Evolutionary conservation across 208 protist genomes (phyloP), one percentile per base, ranked within the genome.

Genomic region (Trypanosoma caninum): DNA sequence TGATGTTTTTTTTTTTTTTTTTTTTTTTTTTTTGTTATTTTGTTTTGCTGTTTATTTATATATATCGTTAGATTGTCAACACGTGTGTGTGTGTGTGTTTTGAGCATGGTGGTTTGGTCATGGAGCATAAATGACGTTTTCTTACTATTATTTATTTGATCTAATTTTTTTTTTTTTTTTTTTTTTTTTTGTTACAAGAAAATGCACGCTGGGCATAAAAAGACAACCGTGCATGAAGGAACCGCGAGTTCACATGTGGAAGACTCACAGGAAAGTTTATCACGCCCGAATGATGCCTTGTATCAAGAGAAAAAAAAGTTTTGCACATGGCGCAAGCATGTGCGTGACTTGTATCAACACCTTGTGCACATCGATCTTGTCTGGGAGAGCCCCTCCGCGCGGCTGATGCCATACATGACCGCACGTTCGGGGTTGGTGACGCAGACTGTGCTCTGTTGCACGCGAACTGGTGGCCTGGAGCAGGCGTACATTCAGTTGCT

Each of bases 271-370:
- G 51, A 25, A 35, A 58, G 60, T 16, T 72, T 70, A 3, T 37
- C 56, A 2, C 56, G 74, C 11, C 55, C 66, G 3, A 28, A 45
- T 18, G 45, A 27, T 22, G 41, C 35, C 41, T 60, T 74, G 6
- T 96, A 96, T 57, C 86, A 91, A 42, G 81, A 96, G 46, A 80
- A 59, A 22, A 52, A 47, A 31, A 70, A 79, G 22, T 96, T 92
- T 62, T 78, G 71, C 52, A 93, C 86, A 38, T 96, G 91, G 88
- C 84, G 88, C 33, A 96, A 96, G 65, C 91, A 96, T 65, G 71
- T 72, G 9, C 75, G 82, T 27, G 69, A 94, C 70, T 61, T 94
- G 45, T 96, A 96, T 42, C 91, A 96, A 68, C 75, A 84, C 22
- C 74, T 96, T 20, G 64, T 92, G 25, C 83, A 91, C 68, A 70